A percentile compares a stretch with the other conserved stretches of the same genome.
phyloP scores from a whole-genome alignment of 2,329 filamentous ascomycete genomes.

The Macrophomina phaseolina region DNA sequence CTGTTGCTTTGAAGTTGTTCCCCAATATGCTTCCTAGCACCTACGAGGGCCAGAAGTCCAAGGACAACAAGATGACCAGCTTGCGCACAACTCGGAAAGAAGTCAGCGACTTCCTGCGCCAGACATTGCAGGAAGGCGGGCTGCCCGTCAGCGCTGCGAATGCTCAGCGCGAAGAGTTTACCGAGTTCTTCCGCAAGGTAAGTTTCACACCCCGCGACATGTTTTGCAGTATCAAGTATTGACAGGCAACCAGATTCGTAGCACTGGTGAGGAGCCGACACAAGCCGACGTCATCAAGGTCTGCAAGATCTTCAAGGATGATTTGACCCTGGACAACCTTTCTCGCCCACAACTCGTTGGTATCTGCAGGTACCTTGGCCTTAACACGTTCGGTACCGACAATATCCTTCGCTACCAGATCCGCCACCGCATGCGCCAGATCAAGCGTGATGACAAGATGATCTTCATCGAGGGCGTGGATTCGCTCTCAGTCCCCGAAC shows the following conservation, averaged over 20 bases:
- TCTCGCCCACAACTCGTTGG: conserved; percentile 94
- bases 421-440: conserved; percentile 97
- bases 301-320: conserved; percentile 98
- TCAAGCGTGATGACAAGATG: conserved; percentile 95
- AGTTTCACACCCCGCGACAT: not conserved
- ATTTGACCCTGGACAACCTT: conserved; percentile 94
- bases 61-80: conserved; percentile 82
- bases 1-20: conserved; percentile 91
- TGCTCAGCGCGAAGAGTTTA: conserved; percentile 90
- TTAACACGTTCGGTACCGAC: conserved; percentile 96
- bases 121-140: conserved; percentile 91
- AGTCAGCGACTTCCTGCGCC: conserved; percentile 86
- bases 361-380: conserved; percentile 98
- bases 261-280: conserved; percentile 88
- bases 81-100: conserved; percentile 89
- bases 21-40: conserved; percentile 97
- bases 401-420: conserved; percentile 97
- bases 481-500: conserved; percentile 87
- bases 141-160: conserved; percentile 83
- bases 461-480: conserved; percentile 95
- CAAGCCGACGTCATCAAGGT: conserved; percentile 95
- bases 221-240: conserved; percentile 20
- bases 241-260: conserved; percentile 54
- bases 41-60: conserved; percentile 89
- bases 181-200: conserved; percentile 96